A percentile compares a stretch with the other conserved stretches of the same genome.
These are phyloP conservation scores for Penicillium frequentans DNA, from an alignment of 2,329 filamentous ascomycete genomes.

Conservation along the genomic window DNA sequence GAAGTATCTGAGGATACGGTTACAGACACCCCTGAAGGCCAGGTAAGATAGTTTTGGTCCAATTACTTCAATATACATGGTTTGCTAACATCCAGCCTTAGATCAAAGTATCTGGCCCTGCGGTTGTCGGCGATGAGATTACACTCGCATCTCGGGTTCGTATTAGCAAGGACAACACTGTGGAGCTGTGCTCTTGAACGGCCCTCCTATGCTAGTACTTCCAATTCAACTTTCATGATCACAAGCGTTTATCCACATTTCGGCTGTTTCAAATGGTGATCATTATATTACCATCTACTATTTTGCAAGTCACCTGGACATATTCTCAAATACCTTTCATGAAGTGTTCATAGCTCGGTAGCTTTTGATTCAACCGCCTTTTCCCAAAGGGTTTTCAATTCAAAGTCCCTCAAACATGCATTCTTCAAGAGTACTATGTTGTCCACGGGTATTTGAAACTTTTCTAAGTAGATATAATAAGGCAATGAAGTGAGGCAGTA, in stretches of 20 bases:
- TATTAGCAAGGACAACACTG: constrained; percentile 71
- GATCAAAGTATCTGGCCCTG: constrained; percentile 71
- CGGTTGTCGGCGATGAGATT: constrained; percentile 68
- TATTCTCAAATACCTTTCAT: not conserved
- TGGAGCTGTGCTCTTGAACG: constrained; percentile 50
- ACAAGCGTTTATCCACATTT: constrained; percentile 1
- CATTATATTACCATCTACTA: not conserved
- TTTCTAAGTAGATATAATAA: not conserved
- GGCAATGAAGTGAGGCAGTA: not conserved
- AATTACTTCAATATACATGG: not conserved
- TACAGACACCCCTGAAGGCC: constrained; percentile 54
- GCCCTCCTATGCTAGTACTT: not conserved
- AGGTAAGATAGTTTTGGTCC: constrained; percentile 52
- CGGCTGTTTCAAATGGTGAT: not conserved
- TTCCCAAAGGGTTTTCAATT: not conserved
- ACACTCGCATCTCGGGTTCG: constrained; percentile 63
- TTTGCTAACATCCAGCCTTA: constrained; percentile 34
- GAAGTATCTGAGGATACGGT: constrained; percentile 33
- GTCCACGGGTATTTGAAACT: not conserved
- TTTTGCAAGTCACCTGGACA: not conserved
- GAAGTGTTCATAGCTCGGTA: not conserved
- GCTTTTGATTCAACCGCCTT: not conserved
- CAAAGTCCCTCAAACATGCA: no score
- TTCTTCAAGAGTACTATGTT: not conserved
- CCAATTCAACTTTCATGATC: not conserved